phyloP scores from a whole-genome alignment of 352 stramenopile genomes.

The Saprolegnia parasitica region DNA sequence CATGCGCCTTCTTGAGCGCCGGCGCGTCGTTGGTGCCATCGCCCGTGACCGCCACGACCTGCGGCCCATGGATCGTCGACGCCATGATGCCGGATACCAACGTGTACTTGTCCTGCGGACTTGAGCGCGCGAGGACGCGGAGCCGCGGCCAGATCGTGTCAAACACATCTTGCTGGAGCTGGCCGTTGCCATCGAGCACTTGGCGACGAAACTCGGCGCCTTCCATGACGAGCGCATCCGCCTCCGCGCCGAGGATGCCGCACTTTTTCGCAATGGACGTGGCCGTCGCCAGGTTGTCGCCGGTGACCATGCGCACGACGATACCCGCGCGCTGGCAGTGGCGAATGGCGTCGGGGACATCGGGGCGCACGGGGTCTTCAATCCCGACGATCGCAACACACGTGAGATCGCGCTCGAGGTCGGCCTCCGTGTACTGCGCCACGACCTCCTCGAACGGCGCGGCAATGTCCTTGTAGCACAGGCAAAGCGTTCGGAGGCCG shows the following conservation, averaged over 20 bases:
- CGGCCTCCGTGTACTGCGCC: constrained; percentile 28
- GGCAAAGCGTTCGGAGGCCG: constrained; percentile 74
- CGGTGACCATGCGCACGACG: constrained; percentile 89
- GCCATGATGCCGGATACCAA: constrained; percentile 86
- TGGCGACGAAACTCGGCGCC: constrained; percentile 48
- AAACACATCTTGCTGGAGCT: constrained; percentile 60
- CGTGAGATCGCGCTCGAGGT: constrained; percentile 39
- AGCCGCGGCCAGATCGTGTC: constrained; percentile 79
- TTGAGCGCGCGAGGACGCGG: constrained; percentile 87
- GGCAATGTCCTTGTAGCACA: constrained; percentile 44
- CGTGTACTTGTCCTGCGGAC: constrained; percentile 86
- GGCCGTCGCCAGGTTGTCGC: constrained; percentile 88
- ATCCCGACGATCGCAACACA: constrained; percentile 86
- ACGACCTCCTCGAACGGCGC: constrained; percentile 26
- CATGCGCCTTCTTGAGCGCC: constrained; percentile 85
- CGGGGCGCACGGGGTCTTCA: constrained; percentile 87
- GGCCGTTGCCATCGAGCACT: constrained; percentile 44
- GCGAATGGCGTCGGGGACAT: constrained; percentile 86
- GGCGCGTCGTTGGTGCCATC: constrained; percentile 93
- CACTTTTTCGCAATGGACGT: constrained; percentile 82
- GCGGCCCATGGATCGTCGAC: constrained; percentile 29
- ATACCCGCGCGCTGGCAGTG: constrained; percentile 91
- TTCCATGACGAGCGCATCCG: constrained; percentile 42
- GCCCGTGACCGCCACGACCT: constrained; percentile 89
- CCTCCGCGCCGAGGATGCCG: constrained; percentile 73